Evolutionary conservation across 495 filamentous ascomycete genomes (phyloP).

Genomic region (Daldinia decipiens): DNA sequence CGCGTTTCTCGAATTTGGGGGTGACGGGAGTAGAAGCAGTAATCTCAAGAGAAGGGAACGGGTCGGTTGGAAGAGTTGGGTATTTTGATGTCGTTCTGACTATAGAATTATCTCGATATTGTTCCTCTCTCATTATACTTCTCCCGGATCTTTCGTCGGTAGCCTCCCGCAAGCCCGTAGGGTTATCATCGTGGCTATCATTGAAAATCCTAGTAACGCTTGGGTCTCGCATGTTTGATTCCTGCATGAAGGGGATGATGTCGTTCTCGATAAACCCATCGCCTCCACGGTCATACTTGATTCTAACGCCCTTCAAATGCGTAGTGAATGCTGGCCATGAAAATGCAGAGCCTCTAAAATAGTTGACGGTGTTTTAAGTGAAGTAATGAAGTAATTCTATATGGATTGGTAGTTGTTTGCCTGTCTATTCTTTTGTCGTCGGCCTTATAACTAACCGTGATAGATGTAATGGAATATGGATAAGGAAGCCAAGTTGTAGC

Average conservation of each 20-base stretch:
- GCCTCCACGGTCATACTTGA: conserved; percentile 8
- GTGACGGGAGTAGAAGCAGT: conserved; percentile 33
- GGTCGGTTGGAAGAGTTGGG: conserved; percentile 31
- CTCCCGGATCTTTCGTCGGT: conserved; percentile 28
- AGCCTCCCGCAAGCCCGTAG: not conserved
- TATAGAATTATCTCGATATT: conserved; percentile 20
- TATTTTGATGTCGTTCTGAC: conserved; percentile 14
- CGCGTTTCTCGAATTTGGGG: conserved; percentile 17
- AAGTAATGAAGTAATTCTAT: not conserved
- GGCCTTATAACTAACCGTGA: too few relatives aligned
- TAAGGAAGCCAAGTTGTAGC: conserved; percentile 27
- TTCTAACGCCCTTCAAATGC: not conserved
- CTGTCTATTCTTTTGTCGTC: too few relatives aligned
- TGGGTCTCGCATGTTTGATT: conserved; percentile 23
- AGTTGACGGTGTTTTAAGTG: not conserved
- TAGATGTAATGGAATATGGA: not conserved
- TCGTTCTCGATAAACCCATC: conserved; percentile 29
- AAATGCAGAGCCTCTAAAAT: not conserved
- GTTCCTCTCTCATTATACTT: conserved; percentile 30
- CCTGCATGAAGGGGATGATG: conserved; percentile 31
- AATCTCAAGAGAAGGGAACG: conserved; percentile 45
- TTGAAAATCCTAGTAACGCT: conserved; percentile 9
- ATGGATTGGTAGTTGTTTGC: not conserved
- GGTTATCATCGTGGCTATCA: conserved; percentile 4
- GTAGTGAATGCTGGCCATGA: conserved; percentile 4